These are phyloP conservation scores for Candida maris DNA, from an alignment of 805 yeast genomes.

Conservation along the genomic window DNA sequence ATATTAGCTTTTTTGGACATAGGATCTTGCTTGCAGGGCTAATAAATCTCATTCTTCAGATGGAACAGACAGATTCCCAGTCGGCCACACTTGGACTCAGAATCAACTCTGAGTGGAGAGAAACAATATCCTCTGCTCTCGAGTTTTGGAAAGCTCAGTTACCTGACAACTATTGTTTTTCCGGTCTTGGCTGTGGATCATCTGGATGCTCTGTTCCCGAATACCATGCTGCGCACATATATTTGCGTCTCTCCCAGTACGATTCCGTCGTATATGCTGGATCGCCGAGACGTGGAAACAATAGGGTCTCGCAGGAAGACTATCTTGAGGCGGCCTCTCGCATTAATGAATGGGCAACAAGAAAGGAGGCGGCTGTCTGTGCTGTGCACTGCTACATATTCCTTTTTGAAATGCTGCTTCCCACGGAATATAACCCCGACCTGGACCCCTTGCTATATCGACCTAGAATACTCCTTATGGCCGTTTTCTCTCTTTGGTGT, in stretches of 20 bases:
- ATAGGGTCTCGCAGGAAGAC: constrained; percentile 49
- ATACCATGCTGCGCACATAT: constrained; percentile 65
- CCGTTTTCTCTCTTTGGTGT: constrained; percentile 43
- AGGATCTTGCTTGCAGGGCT: constrained; percentile 60
- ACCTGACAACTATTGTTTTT: constrained; percentile 22
- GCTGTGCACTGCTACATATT: constrained; percentile 55
- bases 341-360: constrained; percentile 46
- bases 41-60: constrained; percentile 56
- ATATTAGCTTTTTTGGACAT: constrained; percentile 53
- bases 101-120: constrained; percentile 53
- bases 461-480: constrained; percentile 36
- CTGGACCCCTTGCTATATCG: constrained; percentile 30
- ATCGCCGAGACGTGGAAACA: constrained; percentile 70
- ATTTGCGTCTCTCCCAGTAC: constrained; percentile 60
- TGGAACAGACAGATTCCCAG: constrained; percentile 55
- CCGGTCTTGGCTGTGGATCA: constrained; percentile 22
- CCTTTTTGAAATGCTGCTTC: constrained; percentile 52
- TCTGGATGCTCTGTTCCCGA: constrained; percentile 55
- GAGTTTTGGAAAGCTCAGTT: constrained; percentile 55
- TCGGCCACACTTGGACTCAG: constrained; percentile 36
- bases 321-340: constrained; percentile 44
- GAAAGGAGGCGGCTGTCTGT: constrained; percentile 42
- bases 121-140: constrained; percentile 55
- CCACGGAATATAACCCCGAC: constrained; percentile 34
- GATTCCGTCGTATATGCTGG: constrained; percentile 77